phyloP scores from a whole-genome alignment of 208 protist species.

The Porcisia deanei region DNA sequence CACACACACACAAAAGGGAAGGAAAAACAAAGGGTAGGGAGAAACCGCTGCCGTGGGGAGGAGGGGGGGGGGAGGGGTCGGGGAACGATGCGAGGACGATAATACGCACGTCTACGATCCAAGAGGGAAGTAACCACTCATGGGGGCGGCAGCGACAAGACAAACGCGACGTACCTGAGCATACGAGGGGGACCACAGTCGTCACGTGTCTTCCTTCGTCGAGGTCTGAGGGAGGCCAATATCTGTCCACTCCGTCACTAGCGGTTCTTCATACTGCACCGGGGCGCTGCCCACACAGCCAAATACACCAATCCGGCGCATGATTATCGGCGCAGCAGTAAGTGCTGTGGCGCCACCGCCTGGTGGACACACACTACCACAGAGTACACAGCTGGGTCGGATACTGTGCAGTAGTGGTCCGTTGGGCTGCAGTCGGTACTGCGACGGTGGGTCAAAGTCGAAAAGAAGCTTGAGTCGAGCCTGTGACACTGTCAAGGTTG shows the following conservation, averaged over 20 bases:
- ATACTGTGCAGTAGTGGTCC: constrained; percentile 51
- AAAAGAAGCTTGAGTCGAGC: constrained; percentile 69
- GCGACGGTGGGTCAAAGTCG: constrained; percentile 71
- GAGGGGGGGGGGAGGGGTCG: background rate
- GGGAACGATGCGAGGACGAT: background rate
- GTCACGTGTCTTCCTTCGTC: constrained; percentile 12
- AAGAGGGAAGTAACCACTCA: background rate
- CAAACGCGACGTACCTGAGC: background rate
- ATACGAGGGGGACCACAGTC: background rate
- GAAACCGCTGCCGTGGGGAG: background rate
- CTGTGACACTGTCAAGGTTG: constrained; percentile 50
- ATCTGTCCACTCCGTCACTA: constrained; percentile 47
- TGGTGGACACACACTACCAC: constrained; percentile 15
- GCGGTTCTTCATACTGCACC: constrained; percentile 39
- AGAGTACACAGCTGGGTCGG: constrained; percentile 39
- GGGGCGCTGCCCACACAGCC: constrained; percentile 17
- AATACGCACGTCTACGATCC: background rate
- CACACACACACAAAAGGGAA: background rate
- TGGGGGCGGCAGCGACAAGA: background rate
- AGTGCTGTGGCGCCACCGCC: constrained; percentile 20
- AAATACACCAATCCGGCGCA: constrained; percentile 15
- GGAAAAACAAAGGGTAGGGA: background rate
- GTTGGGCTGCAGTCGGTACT: constrained; percentile 58
- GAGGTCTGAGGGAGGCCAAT: constrained; percentile 32
- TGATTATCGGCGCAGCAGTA: constrained; percentile 19